Conservation (phyloP, 1,139 yeast genomes). For the Kodamaea alishanica region DNA sequence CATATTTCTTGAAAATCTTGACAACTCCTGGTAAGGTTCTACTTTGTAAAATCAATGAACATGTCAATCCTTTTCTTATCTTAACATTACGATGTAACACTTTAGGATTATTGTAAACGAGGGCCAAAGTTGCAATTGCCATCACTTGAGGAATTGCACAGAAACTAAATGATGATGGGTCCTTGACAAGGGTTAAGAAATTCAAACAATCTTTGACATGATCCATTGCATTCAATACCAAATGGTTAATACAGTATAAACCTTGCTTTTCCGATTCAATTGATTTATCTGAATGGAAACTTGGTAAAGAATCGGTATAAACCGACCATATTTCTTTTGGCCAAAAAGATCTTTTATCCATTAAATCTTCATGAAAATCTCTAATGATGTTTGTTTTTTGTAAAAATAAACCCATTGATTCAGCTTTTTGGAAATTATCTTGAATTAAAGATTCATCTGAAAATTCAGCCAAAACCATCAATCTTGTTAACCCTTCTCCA, state of each 20-base stretch:
- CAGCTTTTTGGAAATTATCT: constrained; percentile 56
- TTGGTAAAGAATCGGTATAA: constrained; percentile 61
- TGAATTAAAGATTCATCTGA: constrained; percentile 49
- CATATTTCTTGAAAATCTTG: constrained; percentile 66
- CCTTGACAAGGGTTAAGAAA: constrained; percentile 73
- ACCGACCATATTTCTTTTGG: constrained; percentile 91
- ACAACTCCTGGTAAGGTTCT: constrained; percentile 77
- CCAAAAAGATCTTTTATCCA: constrained; percentile 94
- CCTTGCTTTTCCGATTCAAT: constrained; percentile 50
- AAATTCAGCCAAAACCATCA: constrained; percentile 68
- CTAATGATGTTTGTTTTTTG: constrained; percentile 95
- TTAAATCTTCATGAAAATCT: constrained; percentile 89
- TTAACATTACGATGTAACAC: constrained; percentile 74
- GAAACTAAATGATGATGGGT: constrained; percentile 81
- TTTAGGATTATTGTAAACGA: constrained; percentile 75
- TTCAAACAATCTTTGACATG: constrained; percentile 77
- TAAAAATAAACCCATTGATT: constrained; percentile 92
- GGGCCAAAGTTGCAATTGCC: constrained; percentile 93
- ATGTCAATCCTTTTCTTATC: constrained; percentile 90
- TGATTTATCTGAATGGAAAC: constrained; percentile 46
- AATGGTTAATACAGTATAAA: constrained; percentile 71
- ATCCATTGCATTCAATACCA: constrained; percentile 73
- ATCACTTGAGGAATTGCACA: constrained; percentile 98
- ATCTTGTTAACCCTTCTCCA: constrained; percentile 88
- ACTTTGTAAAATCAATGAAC: constrained; percentile 67